Evolutionary conservation across 2,329 filamentous ascomycete species (phyloP).

Genomic region (Penicillium sp.): DNA sequence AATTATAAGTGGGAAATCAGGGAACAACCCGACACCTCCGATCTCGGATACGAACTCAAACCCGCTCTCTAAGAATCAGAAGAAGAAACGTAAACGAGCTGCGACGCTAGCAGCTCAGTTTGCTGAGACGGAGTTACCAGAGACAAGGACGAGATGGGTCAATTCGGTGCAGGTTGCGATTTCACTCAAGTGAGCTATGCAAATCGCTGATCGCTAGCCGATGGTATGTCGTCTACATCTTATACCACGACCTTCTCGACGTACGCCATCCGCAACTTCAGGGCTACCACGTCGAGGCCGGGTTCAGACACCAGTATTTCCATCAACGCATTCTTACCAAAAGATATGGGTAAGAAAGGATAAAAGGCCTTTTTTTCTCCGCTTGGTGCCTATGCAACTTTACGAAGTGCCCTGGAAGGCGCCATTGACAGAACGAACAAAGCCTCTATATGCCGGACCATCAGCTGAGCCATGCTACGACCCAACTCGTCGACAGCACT

Average conservation of each 20-base stretch:
- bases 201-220: background rate
- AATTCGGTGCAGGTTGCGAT: slow-evolving; percentile 54
- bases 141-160: slow-evolving; percentile 52
- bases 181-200: slow-evolving; percentile 41
- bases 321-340: too few relatives aligned
- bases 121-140: slow-evolving; percentile 46
- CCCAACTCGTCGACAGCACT: background rate
- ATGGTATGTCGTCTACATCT: background rate
- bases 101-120: slow-evolving; percentile 28
- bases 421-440: background rate
- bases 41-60: background rate
- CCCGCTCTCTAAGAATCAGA: slow-evolving; percentile 24
- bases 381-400: background rate
- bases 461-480: background rate
- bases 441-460: background rate
- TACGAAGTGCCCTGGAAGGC: too few relatives aligned
- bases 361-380: too few relatives aligned
- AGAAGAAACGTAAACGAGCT: slow-evolving; percentile 38
- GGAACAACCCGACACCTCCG: background rate
- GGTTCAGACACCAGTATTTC: too few relatives aligned
- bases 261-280: background rate
- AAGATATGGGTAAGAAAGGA: too few relatives aligned
- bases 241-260: background rate
- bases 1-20: slow-evolving; percentile 5
- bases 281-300: too few relatives aligned